Percentiles rank a stretch among this genome's conserved stretches.
Conservation (phyloP, 176 grass and related monocot genomes). For the Dactylis glomerata region DNA sequence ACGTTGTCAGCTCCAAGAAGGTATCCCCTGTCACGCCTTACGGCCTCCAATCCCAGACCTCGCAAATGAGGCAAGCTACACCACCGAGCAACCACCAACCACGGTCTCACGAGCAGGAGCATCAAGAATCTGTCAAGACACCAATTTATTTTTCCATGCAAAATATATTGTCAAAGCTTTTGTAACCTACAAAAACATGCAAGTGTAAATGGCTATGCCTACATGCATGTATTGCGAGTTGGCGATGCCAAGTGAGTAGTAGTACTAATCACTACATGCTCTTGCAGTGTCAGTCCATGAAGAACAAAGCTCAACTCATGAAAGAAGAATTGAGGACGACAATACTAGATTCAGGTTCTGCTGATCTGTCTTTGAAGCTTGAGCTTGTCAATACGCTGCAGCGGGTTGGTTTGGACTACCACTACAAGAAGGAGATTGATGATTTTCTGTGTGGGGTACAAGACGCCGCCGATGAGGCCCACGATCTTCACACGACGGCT, state of each 20-base stretch:
- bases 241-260: neutral
- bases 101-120: too few relatives aligned
- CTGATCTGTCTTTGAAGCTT: neutral
- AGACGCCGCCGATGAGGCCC: neutral
- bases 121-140: too few relatives aligned
- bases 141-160: too few relatives aligned
- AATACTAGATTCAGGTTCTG: neutral
- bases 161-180: neutral
- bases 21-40: too few relatives aligned
- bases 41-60: too few relatives aligned
- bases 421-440: constrained; percentile 23
- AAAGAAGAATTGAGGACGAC: neutral
- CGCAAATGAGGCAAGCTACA: too few relatives aligned
- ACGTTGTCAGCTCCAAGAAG: too few relatives aligned
- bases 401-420: constrained; percentile 22
- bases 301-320: neutral
- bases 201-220: neutral
- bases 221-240: neutral
- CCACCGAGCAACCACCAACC: too few relatives aligned
- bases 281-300: neutral
- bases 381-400: constrained; percentile 21
- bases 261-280: neutral
- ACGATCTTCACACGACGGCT: neutral
- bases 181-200: neutral
- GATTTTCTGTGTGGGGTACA: neutral